Conservation (phyloP, 2,329 filamentous ascomycete genomes). For the Apiospora phragmitis region DNA sequence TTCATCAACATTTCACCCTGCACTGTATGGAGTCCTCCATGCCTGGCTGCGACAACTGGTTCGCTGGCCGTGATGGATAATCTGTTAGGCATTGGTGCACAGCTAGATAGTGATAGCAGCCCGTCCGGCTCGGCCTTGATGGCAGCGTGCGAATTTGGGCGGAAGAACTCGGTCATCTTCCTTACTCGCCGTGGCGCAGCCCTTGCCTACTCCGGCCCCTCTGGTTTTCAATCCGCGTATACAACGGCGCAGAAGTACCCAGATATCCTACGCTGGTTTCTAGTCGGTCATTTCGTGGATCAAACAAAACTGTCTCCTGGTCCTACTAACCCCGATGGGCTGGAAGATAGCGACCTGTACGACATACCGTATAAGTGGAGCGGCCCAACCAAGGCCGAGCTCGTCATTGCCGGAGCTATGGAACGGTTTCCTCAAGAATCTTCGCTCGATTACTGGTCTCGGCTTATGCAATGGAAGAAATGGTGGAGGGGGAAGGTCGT, state of each 20-base stretch:
- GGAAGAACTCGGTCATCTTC: constrained; percentile 8
- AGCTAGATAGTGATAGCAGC: constrained; percentile 13
- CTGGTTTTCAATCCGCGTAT: constrained; percentile 13
- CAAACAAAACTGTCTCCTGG: constrained; percentile 6
- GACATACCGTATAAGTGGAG: constrained; percentile 7
- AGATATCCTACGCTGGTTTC: constrained; percentile 13
- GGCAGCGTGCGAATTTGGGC: constrained; percentile 9
- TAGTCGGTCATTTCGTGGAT: constrained; percentile 16
- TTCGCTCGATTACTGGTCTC: constrained; percentile 12
- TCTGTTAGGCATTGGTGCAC: constrained; percentile 11
- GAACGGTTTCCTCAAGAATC: constrained; percentile 14
- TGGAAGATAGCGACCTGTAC: background rate
- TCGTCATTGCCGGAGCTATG: constrained; percentile 11
- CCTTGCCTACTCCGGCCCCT: constrained; percentile 6
- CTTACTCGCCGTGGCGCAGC: constrained; percentile 13
- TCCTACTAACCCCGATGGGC: background rate
- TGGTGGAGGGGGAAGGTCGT: constrained; percentile 11
- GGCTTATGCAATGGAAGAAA: constrained; percentile 10
- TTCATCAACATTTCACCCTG: background rate
- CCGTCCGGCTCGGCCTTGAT: constrained; percentile 16
- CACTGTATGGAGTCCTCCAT: constrained; percentile 11
- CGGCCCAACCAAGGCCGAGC: constrained; percentile 12
- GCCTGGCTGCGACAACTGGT: background rate
- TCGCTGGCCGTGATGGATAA: background rate
- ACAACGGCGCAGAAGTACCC: background rate